phyloP scores from a whole-genome alignment of 1,284 basidiomycete genomes.

The Rhodotorula sp. region DNA sequence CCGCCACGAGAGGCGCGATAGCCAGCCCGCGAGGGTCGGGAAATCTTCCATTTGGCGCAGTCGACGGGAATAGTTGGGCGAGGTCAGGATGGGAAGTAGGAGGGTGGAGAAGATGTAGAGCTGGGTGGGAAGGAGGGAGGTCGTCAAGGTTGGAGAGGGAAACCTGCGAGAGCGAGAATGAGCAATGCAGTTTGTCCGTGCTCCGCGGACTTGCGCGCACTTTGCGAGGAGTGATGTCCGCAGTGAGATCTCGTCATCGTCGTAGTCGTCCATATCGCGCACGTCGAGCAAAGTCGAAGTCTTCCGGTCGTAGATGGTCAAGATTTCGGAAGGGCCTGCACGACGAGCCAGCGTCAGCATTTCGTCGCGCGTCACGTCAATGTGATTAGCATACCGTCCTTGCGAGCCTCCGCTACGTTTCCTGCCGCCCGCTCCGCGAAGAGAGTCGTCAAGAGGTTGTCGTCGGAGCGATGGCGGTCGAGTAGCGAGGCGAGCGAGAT shows the following conservation, averaged over 20 bases:
- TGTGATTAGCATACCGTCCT: slow-evolving; percentile 33
- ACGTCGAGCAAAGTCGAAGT: slow-evolving; percentile 38
- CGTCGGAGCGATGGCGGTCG: slow-evolving; percentile 75
- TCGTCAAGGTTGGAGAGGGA: slow-evolving; percentile 69
- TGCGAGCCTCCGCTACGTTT: slow-evolving; percentile 35
- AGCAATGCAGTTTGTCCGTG: neutral
- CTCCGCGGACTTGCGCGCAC: slow-evolving; percentile 23
- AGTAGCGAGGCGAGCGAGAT: slow-evolving; percentile 69
- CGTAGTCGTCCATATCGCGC: slow-evolving; percentile 43
- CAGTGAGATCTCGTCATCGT: slow-evolving; percentile 48
- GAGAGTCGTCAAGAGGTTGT: slow-evolving; percentile 69
- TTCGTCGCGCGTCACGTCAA: neutral
- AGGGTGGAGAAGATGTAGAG: slow-evolving; percentile 68
- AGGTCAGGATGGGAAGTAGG: slow-evolving; percentile 38
- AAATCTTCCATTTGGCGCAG: slow-evolving; percentile 33
- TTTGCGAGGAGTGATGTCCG: slow-evolving; percentile 41
- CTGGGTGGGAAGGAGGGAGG: slow-evolving; percentile 76
- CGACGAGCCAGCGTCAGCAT: neutral
- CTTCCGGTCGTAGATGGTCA: slow-evolving; percentile 37
- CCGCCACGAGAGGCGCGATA: slow-evolving; percentile 33
- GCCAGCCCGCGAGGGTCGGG: slow-evolving; percentile 31
- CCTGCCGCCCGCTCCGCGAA: slow-evolving; percentile 61
- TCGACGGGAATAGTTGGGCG: slow-evolving; percentile 15
- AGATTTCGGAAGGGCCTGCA: slow-evolving; percentile 34
- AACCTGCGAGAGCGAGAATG: slow-evolving; percentile 56